Evolutionary conservation across 352 stramenopile species (phyloP).

Genomic region (Globisporangium splendens): DNA sequence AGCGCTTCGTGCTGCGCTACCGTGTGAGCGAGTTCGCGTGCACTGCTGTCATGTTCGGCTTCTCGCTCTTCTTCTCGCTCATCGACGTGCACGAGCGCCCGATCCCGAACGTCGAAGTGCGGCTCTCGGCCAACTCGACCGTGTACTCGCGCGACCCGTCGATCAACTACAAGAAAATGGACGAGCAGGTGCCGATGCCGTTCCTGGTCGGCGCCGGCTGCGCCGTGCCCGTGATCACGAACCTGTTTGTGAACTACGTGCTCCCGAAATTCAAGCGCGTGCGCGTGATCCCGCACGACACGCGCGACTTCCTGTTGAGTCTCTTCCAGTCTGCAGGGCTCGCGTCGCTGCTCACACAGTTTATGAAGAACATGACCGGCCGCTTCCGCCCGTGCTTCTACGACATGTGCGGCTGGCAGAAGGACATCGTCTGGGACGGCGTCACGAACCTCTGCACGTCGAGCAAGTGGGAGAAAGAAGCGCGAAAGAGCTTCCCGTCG

Average conservation of each 20-base stretch:
- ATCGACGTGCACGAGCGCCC: conserved; percentile 54
- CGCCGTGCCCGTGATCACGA: conserved; percentile 35
- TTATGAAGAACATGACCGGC: conserved; percentile 64
- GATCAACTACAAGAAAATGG: conserved; percentile 42
- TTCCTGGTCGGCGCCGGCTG: conserved; percentile 36
- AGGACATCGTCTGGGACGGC: conserved; percentile 63
- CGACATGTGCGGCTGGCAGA: conserved; percentile 74
- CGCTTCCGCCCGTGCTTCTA: conserved; percentile 76
- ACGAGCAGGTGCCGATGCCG: conserved; percentile 57
- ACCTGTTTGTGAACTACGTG: conserved; percentile 56
- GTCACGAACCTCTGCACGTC: conserved; percentile 53
- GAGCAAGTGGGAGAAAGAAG: conserved; percentile 48
- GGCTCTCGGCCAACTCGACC: conserved; percentile 30
- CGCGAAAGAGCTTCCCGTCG: conserved; percentile 68
- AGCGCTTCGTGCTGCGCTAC: conserved; percentile 27
- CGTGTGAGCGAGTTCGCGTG: conserved; percentile 58
- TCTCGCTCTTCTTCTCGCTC: conserved; percentile 45
- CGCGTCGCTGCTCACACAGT: conserved; percentile 57
- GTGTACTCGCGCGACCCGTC: conserved; percentile 47
- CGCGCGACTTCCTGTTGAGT: conserved; percentile 69
- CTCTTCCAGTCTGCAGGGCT: conserved; percentile 48
- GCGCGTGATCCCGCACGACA: conserved; percentile 60
- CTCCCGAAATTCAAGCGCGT: conserved; percentile 42
- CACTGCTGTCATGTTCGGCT: conserved; percentile 37
- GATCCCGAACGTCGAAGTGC: conserved; percentile 50